Evolutionary conservation across 139 green algal genomes (phyloP).

Genomic region (Chlamydomonas asymmetrica): DNA sequence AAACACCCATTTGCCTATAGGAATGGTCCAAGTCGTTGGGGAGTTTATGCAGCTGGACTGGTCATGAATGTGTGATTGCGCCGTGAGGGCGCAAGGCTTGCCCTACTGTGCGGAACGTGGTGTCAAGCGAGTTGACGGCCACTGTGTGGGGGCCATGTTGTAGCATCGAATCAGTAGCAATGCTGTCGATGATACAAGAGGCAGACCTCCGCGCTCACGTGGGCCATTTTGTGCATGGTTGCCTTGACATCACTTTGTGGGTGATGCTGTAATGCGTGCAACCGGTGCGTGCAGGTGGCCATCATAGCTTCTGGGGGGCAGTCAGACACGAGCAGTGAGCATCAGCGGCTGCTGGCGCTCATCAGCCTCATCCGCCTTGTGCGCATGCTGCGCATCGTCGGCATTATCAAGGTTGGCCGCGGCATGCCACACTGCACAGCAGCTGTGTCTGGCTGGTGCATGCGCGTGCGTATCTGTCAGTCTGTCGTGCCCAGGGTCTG

Average conservation of each 20-base stretch:
- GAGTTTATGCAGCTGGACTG: too few species aligned
- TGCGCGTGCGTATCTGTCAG: too few species aligned
- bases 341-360: constrained; percentile 15
- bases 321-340: neutral
- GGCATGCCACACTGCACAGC: too few species aligned
- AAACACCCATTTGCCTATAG: neutral
- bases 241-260: neutral
- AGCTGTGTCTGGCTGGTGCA: too few species aligned
- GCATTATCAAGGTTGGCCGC: constrained; percentile 23
- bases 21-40: neutral
- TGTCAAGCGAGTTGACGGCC: too few species aligned
- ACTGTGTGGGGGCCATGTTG: too few species aligned
- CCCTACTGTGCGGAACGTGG: too few species aligned
- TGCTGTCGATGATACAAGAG: neutral
- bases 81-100: too few species aligned
- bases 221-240: neutral
- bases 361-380: constrained; percentile 17
- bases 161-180: neutral
- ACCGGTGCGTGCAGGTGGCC: neutral
- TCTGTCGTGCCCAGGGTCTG: too few species aligned
- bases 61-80: too few species aligned
- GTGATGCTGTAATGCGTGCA: neutral
- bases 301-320: neutral
- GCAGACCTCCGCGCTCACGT: too few species aligned
- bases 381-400: constrained; percentile 21